These are phyloP conservation scores for Paramecium pentaurelia DNA, from an alignment of 73 alveolate genomes.

Conservation along the genomic window DNA sequence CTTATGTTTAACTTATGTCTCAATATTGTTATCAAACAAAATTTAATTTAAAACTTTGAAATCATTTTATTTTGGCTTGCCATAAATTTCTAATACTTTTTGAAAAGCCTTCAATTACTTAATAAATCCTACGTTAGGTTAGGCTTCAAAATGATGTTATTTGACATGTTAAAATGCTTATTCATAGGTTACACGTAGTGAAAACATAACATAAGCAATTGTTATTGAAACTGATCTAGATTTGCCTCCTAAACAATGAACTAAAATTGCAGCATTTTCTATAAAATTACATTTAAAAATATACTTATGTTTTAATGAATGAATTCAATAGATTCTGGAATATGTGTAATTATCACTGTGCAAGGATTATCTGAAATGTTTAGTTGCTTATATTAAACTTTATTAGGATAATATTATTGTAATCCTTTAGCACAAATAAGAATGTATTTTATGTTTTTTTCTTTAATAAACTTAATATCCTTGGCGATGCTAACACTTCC, in stretches of 20 bases:
- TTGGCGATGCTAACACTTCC: neutral
- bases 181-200: neutral
- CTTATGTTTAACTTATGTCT: neutral
- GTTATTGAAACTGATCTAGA: slow-evolving; percentile 10
- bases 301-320: neutral
- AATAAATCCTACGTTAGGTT: slow-evolving; percentile 8
- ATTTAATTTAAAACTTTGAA: neutral
- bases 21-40: neutral
- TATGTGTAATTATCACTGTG: neutral
- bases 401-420: neutral
- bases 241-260: slow-evolving; percentile 48
- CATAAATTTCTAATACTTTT: neutral
- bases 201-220: slow-evolving; percentile 28
- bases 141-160: neutral
- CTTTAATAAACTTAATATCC: slow-evolving; percentile 5
- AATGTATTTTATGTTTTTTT: neutral
- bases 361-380: neutral
- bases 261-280: slow-evolving; percentile 27
- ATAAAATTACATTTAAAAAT: neutral
- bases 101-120: neutral
- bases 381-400: neutral
- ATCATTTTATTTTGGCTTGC: neutral
- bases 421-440: neutral
- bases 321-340: neutral
- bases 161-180: neutral